These are phyloP conservation scores for Alternaria arborescens DNA, from an alignment of 2,329 filamentous ascomycete species.

Conservation along the genomic window DNA sequence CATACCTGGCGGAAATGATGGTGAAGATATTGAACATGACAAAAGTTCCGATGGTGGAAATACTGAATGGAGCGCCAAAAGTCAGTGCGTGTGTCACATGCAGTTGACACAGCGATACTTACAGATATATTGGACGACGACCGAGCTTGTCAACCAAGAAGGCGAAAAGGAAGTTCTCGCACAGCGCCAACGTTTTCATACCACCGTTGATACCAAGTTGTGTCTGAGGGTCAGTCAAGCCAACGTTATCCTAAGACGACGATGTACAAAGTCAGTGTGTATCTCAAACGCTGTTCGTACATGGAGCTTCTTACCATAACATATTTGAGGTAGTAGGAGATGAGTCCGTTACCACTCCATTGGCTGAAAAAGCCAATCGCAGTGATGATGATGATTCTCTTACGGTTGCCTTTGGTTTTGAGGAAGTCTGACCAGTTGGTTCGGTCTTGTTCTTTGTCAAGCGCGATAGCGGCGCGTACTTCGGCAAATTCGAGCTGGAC, in stretches of 20 bases:
- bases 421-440: constrained; percentile 29
- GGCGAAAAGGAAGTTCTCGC: constrained; percentile 41
- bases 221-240: constrained; percentile 45
- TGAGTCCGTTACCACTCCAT: constrained; percentile 52
- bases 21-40: constrained; percentile 44
- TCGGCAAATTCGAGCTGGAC: constrained; percentile 28
- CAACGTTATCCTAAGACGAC: constrained; percentile 48
- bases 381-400: constrained; percentile 52
- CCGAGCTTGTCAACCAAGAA: constrained; percentile 53
- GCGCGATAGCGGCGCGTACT: constrained; percentile 32
- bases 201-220: constrained; percentile 52
- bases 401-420: constrained; percentile 47
- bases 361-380: constrained; percentile 50
- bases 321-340: background rate
- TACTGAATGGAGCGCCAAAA: background rate
- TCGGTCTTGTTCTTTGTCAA: constrained; percentile 16
- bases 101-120: background rate
- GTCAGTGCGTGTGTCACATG: background rate
- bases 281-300: no score
- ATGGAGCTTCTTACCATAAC: no score
- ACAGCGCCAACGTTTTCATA: constrained; percentile 53
- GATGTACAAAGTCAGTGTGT: constrained; percentile 11
- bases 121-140: constrained; percentile 55
- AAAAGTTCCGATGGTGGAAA: constrained; percentile 37
- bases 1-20: constrained; percentile 39